phyloP scores from a whole-genome alignment of 2,329 filamentous ascomycete genomes.

The Ascochyta rabiei region DNA sequence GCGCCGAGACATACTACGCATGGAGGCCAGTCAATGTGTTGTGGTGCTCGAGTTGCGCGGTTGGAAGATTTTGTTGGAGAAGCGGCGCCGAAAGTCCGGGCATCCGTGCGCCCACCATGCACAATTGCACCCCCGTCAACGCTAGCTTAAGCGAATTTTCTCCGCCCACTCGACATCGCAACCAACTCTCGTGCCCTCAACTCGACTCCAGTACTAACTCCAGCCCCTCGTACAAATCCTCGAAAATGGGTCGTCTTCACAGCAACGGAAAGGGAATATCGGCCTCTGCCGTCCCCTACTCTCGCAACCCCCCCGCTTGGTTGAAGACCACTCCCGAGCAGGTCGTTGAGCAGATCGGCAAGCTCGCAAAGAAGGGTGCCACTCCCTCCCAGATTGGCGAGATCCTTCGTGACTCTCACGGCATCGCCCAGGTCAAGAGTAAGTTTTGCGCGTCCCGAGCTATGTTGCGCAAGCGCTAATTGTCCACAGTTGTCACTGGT shows the following conservation, averaged over 20 bases:
- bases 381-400: constrained; percentile 99
- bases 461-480: constrained; percentile 18
- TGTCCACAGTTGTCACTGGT: constrained; percentile 64
- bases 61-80: constrained; percentile 12
- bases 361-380: constrained; percentile 98
- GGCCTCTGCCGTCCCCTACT: constrained; percentile 94
- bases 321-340: constrained; percentile 98
- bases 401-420: constrained; percentile 96
- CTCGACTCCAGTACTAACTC: constrained; percentile 23
- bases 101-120: constrained; percentile 2
- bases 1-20: not conserved
- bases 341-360: constrained; percentile 99
- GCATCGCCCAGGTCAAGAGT: constrained; percentile 96
- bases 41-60: not conserved
- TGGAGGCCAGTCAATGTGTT: not conserved
- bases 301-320: constrained; percentile 89
- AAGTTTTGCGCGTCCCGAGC: constrained; percentile 55
- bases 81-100: constrained; percentile 5
- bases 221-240: constrained; percentile 35
- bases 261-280: constrained; percentile 99
- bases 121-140: constrained; percentile 5
- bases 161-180: constrained; percentile 9
- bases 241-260: constrained; percentile 96
- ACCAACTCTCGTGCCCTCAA: constrained; percentile 1
- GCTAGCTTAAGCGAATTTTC: constrained; percentile 16